Evolutionary conservation across 257 asterid species (phyloP), one percentile per base, ranked within the genome.

Genomic region (Scutellaria minor): DNA sequence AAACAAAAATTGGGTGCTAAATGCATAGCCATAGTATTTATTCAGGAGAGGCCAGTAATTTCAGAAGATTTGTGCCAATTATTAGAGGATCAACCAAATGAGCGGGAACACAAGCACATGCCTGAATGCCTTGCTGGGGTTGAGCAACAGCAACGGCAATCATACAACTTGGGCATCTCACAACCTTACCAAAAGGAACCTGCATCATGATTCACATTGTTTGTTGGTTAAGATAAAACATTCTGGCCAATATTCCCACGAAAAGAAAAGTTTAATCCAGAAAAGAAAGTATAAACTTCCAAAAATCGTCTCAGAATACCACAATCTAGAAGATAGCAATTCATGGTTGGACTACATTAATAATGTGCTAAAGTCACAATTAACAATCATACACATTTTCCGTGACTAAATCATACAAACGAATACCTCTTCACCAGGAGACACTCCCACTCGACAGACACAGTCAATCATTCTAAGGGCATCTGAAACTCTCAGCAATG

Each of bases 61-160:
- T 51, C 20, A 3, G 41, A 65, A 14, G 27, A n/a, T 24, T 57
- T 5, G 14, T 11, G 41, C 14, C 50, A 37, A 51, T 20, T 41
- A 68, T 41, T 66, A 54, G 42, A 44, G 50, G 58, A 70, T 15
- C 42, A 12, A 71, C 27, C 42, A 73, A 6, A 63, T 14, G 55
- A 52, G 20, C n/a, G 37, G 71, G 68, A 50, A 71, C n/a, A 64
- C 18, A 56, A 61, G 68, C 5, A 81, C 85, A 47, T 88, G 80
- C 98, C 97, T 94, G 98, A 87, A 89, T 73, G 65, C 98, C 97
- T 81, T 94, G 89, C 77, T 91, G 98, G 54, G 97, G 98, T 79
- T 91, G 98, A 77, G 96, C 87, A 11, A 93, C 98, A 61, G 94
- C 84, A 64, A 88, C 79, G 20, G 98, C 93, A 76, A 91, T 75